Evolutionary conservation across 805 yeast genomes (phyloP).

Genomic region (Diddensiella santjacobensis): DNA sequence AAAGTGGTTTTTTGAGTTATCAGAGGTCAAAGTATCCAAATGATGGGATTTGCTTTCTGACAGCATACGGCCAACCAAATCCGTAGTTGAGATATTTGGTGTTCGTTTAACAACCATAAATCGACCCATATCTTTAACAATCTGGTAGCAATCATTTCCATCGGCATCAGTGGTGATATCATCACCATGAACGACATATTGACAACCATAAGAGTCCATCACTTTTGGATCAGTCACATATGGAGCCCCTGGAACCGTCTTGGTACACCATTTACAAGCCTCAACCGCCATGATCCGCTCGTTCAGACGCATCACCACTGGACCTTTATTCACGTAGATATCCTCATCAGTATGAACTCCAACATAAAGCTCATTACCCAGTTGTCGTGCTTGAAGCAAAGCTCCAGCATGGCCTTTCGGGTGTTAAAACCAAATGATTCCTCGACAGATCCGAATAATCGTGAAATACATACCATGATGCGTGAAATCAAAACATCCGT

Average conservation of each 20-base stretch:
- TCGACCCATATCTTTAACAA: constrained; percentile 77
- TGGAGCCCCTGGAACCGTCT: constrained; percentile 74
- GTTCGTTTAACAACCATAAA: constrained; percentile 91
- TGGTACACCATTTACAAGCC: constrained; percentile 85
- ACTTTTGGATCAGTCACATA: constrained; percentile 86
- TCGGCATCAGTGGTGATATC: constrained; percentile 95
- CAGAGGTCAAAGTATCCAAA: constrained; percentile 28
- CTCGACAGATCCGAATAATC: neutral
- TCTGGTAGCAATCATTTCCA: constrained; percentile 89
- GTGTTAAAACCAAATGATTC: constrained; percentile 4
- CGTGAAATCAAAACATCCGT: constrained; percentile 96
- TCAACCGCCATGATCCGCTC: constrained; percentile 84
- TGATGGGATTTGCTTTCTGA: constrained; percentile 59
- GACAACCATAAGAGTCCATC: constrained; percentile 69
- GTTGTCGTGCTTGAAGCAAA: constrained; percentile 83
- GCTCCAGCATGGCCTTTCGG: constrained; percentile 82
- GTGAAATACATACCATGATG: constrained; percentile 68
- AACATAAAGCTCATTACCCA: constrained; percentile 70
- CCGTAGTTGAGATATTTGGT: constrained; percentile 91
- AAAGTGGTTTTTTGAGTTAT: constrained; percentile 24
- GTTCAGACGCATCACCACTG: constrained; percentile 80
- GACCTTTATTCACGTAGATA: constrained; percentile 79
- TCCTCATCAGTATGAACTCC: constrained; percentile 95
- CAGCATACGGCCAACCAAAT: constrained; percentile 85
- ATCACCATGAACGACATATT: constrained; percentile 97